A percentile compares a stretch with the other conserved stretches of the same genome.
Conservation (phyloP, 805 yeast genomes). For the Candida adriatica region DNA sequence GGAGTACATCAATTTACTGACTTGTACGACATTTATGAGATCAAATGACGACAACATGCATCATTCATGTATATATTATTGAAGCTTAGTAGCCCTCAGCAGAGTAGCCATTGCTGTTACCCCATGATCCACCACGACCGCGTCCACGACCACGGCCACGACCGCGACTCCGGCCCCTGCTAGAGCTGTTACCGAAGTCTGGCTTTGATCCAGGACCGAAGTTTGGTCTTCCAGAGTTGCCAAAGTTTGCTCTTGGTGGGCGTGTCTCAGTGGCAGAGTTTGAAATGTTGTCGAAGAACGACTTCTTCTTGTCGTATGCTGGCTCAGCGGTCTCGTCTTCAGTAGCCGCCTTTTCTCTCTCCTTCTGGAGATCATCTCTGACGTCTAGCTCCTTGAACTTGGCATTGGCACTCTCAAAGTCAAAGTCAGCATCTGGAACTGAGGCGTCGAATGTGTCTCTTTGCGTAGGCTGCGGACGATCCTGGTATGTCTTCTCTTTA, state of each 20-base stretch:
- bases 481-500: slow-evolving; percentile 2
- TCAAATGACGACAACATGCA: background rate
- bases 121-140: slow-evolving; percentile 6
- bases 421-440: slow-evolving; percentile 57
- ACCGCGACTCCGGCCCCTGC: slow-evolving; percentile 7
- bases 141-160: slow-evolving; percentile 15
- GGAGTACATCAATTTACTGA: background rate
- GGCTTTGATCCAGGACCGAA: slow-evolving; percentile 12
- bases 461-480: slow-evolving; percentile 8
- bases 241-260: slow-evolving; percentile 18
- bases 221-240: background rate
- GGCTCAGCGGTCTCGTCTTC: slow-evolving; percentile 11
- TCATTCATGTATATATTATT: no score
- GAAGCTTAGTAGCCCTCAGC: background rate
- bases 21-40: background rate
- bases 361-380: slow-evolving; percentile 4
- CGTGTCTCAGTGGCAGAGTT: slow-evolving; percentile 49
- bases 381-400: slow-evolving; percentile 42
- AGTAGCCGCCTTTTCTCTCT: slow-evolving; percentile 7
- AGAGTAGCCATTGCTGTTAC: background rate
- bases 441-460: slow-evolving; percentile 14
- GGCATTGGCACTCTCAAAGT: slow-evolving; percentile 69
- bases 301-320: slow-evolving; percentile 70
- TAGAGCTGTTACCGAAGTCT: slow-evolving; percentile 9
- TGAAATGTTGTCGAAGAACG: slow-evolving; percentile 85